phyloP scores from a whole-genome alignment of 306 rosid genomes.

The Alnus glutinosa region DNA sequence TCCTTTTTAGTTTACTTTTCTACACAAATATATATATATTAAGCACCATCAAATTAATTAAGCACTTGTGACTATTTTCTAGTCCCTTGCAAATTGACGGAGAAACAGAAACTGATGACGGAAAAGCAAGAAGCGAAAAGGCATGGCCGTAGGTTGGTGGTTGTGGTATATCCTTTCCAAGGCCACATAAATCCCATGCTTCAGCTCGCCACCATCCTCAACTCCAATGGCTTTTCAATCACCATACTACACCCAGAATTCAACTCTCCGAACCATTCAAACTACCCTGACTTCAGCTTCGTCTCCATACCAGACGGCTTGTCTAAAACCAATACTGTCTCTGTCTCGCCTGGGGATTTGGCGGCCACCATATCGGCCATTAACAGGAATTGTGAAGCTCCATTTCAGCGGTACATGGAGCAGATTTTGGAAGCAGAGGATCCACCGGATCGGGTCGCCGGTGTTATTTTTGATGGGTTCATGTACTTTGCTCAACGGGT shows the following conservation, averaged over 20 bases:
- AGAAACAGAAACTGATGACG: neutral
- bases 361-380: neutral
- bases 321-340: neutral
- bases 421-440: neutral
- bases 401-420: neutral
- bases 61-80: neutral
- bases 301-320: conserved; percentile 14
- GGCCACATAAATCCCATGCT: conserved; percentile 39
- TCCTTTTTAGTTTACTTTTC: too few relatives aligned
- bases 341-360: neutral
- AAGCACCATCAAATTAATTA: neutral
- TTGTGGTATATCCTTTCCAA: conserved; percentile 28
- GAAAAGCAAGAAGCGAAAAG: neutral
- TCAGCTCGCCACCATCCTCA: conserved; percentile 26
- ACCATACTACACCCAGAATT: conserved; percentile 28
- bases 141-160: neutral
- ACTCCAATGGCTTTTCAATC: conserved; percentile 35
- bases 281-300: conserved; percentile 25
- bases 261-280: conserved; percentile 27
- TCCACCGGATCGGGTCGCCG: neutral
- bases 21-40: too few relatives aligned
- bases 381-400: neutral
- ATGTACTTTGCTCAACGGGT: conserved; percentile 6
- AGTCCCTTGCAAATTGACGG: neutral
- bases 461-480: neutral